Percentiles rank a stretch among this genome's conserved stretches.
These are phyloP conservation scores for Cladosporium sp. DNA, from an alignment of 2,329 filamentous ascomycete genomes.

Conservation along the genomic window DNA sequence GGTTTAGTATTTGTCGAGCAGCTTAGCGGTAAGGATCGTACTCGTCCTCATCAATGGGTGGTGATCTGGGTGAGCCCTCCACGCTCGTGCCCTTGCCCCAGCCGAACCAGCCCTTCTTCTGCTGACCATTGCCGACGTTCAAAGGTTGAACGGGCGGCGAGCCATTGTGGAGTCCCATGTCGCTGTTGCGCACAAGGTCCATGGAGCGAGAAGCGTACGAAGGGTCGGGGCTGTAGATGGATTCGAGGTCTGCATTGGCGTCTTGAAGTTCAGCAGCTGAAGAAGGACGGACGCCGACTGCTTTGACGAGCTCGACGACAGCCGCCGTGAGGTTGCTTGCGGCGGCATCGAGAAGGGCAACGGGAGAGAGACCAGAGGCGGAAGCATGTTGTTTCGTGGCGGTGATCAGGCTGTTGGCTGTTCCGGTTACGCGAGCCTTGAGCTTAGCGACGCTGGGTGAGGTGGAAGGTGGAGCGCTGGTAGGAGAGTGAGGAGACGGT, in stretches of 20 bases:
- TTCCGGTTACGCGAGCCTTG: conserved; percentile 80
- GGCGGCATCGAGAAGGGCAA: conserved; percentile 90
- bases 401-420: conserved; percentile 93
- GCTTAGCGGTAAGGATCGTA: conserved; percentile 18
- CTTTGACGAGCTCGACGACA: conserved; percentile 77
- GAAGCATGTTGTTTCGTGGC: conserved; percentile 87
- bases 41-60: conserved; percentile 1
- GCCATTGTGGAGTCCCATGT: background rate
- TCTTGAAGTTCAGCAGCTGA: conserved; percentile 21
- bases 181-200: background rate
- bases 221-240: conserved; percentile 20
- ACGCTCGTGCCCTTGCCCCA: conserved; percentile 13
- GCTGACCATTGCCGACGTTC: background rate
- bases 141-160: conserved; percentile 5
- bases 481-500: conserved; percentile 24
- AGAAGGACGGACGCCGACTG: conserved; percentile 68
- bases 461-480: conserved; percentile 15
- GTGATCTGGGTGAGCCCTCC: conserved; percentile 6
- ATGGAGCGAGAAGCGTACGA: background rate
- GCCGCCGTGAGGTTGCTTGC: conserved; percentile 84
- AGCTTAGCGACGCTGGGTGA: conserved; percentile 48
- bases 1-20: background rate
- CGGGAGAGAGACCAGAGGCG: conserved; percentile 78
- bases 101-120: conserved; percentile 17
- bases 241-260: conserved; percentile 20